Conservation (phyloP, 2,329 filamentous ascomycete species). For the Huntiella savannae region DNA sequence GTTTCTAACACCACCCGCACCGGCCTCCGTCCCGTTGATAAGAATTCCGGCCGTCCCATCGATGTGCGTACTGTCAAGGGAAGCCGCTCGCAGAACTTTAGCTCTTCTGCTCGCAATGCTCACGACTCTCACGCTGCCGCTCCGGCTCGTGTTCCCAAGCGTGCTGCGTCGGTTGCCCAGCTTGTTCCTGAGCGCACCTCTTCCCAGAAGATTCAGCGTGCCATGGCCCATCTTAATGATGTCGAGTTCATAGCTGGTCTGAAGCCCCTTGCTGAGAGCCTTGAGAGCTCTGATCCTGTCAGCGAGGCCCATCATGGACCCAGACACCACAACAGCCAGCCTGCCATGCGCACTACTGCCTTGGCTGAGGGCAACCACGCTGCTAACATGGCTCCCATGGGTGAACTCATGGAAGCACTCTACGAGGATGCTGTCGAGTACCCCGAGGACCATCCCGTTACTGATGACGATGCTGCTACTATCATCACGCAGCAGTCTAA, state of each 20-base stretch:
- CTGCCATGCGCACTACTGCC: constrained; percentile 25
- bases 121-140: constrained; percentile 6
- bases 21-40: constrained; percentile 17
- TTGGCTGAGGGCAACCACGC: constrained; percentile 13
- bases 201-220: constrained; percentile 4
- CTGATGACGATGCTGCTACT: neutral
- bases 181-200: constrained; percentile 3
- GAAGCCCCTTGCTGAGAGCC: neutral
- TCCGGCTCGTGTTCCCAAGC: constrained; percentile 1
- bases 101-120: constrained; percentile 6
- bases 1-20: constrained; percentile 47
- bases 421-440: constrained; percentile 29
- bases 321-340: constrained; percentile 36
- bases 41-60: constrained; percentile 19
- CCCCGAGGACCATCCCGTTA: constrained; percentile 15
- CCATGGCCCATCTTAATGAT: constrained; percentile 4
- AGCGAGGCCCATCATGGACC: constrained; percentile 18
- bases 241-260: constrained; percentile 12
- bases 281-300: neutral
- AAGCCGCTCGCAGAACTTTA: constrained; percentile 11
- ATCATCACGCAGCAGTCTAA: neutral
- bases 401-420: constrained; percentile 22
- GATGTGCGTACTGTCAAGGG: constrained; percentile 21
- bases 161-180: constrained; percentile 2
- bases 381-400: constrained; percentile 13